A percentile compares a stretch with the other conserved stretches of the same genome.
Evolutionary conservation across 192 early-diverging fungal genomes (phyloP).

Genomic region (Umbelopsis ramanniana): DNA sequence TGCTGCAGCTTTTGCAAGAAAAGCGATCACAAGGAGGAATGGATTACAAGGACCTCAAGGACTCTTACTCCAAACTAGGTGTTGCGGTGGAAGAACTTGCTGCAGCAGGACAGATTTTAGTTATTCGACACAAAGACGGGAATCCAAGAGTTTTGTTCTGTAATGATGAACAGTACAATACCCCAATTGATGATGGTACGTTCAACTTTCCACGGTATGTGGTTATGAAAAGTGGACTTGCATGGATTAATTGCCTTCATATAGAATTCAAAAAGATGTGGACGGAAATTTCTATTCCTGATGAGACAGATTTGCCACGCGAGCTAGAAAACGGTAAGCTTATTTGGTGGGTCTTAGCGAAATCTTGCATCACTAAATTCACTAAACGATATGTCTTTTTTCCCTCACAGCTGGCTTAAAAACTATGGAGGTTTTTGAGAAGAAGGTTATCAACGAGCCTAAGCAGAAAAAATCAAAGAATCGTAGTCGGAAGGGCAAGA

Average conservation of each 20-base stretch:
- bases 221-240: neutral
- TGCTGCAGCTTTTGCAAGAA: conserved; percentile 62
- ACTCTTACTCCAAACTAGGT: conserved; percentile 71
- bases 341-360: neutral
- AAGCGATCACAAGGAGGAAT: conserved; percentile 63
- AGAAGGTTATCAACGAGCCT: conserved; percentile 55
- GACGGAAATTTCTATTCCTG: conserved; percentile 68
- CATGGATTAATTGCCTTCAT: conserved; percentile 21
- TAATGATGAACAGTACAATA: conserved; percentile 61
- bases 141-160: conserved; percentile 69
- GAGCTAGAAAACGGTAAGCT: conserved; percentile 63
- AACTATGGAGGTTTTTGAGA: conserved; percentile 73
- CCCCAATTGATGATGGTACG: conserved; percentile 57
- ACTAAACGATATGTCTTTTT: neutral
- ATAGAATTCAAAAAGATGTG: conserved; percentile 79
- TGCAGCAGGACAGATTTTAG: conserved; percentile 57
- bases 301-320: conserved; percentile 71
- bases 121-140: conserved; percentile 68
- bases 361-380: neutral
- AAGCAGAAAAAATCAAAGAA: conserved; percentile 63
- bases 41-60: conserved; percentile 75
- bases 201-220: neutral
- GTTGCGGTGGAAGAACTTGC: conserved; percentile 61
- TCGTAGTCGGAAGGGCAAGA: conserved; percentile 69
- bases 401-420: conserved; percentile 62